Base-by-base conservation (phyloP, 1,284 basidiomycete species). In the Tetrapyrgos nigripes region DNA sequence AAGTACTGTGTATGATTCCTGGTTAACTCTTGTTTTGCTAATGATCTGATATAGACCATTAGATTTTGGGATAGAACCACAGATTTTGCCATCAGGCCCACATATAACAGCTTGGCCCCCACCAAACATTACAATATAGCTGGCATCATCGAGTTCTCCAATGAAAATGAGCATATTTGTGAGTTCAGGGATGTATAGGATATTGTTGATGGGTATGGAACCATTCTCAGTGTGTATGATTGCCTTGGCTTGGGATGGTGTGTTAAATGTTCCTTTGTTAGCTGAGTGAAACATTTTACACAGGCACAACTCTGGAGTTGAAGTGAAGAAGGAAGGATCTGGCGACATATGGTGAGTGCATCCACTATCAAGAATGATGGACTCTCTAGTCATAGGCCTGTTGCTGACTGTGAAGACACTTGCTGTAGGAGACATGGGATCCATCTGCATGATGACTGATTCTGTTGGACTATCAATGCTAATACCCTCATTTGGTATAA, bases 221-320 rank as follows among this genome's bases (percentile, higher is more conserved):
- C 43, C 14, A 66, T 69, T 33, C 71, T 58, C 9, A 71, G 62
- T 2, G 62, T 68, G 44, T 60, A 59, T 2, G 60, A 61, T 35
- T 71, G 58, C 8, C 59, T 43, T 4, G 68, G 70, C 10, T 65
- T 47, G 29, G 68, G 65, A 1, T 72, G 53, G 35, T 0, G 67
- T 64, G 17, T 19, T 51, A 14, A 62, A 60, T n/a, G 46, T 31
- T 24, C 53, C 48, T 4, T 52, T 56, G 27, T 62, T 59, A 3
- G 58, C 61, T 19, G 61, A 58, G 21, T 26, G 14, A 26, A 62
- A 53, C 14, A 37, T 40, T 37, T 55, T 53, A 1, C n/a, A n/a
- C n/a, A n/a, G 57, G 57, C 2, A 46, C 29, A 27, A 10, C 10
- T 24, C 24, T 14, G 47, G 24, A 24, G 47, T 5, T 11, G 47